These are phyloP conservation scores for Fraxinus sp. DNA, from an alignment of 305 asterid species.

Conservation along the genomic window DNA sequence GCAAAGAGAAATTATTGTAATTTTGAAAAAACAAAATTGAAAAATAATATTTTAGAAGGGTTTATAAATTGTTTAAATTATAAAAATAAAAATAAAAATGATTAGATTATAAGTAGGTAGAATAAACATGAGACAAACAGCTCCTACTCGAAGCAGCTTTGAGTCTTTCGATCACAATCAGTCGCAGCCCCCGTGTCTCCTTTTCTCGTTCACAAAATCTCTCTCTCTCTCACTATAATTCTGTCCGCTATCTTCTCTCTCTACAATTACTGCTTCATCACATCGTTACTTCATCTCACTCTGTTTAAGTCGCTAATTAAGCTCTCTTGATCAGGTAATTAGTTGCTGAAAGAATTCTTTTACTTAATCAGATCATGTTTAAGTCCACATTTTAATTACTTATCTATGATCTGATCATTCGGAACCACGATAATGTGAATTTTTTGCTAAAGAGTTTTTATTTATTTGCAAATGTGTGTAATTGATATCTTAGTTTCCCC, in stretches of 20 bases:
- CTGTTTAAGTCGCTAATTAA: constrained; percentile 24
- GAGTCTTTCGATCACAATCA: not conserved
- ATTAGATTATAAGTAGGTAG: not conserved
- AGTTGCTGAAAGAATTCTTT: not conserved
- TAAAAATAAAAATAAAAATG: not conserved
- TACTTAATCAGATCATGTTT: constrained; percentile 27
- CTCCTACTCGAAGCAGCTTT: not conserved
- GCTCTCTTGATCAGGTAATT: constrained; percentile 28
- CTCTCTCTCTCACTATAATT: not conserved
- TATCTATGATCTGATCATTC: constrained; percentile 18
- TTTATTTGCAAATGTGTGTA: constrained; percentile 27
- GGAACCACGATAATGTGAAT: not conserved
- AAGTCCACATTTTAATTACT: constrained; percentile 11
- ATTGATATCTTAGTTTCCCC: constrained; percentile 11
- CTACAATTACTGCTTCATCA: not conserved
- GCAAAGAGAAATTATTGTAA: not conserved
- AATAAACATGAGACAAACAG: not conserved
- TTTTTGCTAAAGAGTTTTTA: not conserved
- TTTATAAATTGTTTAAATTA: not conserved
- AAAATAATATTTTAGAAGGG: not conserved
- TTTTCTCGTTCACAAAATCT: not conserved
- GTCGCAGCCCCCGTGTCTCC: not conserved
- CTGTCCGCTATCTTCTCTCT: constrained; percentile 8
- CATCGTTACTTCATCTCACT: not conserved
- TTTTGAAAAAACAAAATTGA: not conserved